Evolutionary conservation across 2,329 filamentous ascomycete species (phyloP), one percentile per base, ranked within the genome.

Genomic region (Ophiostoma piceae): DNA sequence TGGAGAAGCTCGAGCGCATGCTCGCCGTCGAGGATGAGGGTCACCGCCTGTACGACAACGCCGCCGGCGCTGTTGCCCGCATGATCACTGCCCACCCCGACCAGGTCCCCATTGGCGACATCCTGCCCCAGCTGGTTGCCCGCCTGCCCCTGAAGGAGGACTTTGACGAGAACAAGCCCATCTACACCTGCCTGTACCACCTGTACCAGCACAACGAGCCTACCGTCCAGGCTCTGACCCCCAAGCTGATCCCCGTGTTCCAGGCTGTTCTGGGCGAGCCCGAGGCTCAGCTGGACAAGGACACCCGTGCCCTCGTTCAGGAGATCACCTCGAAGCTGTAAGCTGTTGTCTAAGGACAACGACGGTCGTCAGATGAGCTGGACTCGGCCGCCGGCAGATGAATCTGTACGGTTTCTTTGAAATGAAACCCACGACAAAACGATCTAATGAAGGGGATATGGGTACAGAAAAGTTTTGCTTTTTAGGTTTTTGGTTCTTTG

Each of bases 81-180:
- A 94, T 99, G 90, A 96, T 98, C 79, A 87, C 92, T 78, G 91
- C 91, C 76, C 90, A 96, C 80, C 90, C 91, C n/a, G 88, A 94
- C 74, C 87, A 87, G 74, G 89, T 96, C 11, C 93, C 94, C 22
- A 85, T 96, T 68, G 81, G 85, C 54, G 89, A 97, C 71, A 92
- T 96, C 26, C 86, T 99, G 1, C 94, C 94, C 35, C 88, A 88
- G 0, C 82, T 98, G 37, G 86, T 96, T 70, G 86, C 87, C 72
- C 85, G 94, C 37, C 86, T 98, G 51, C 95, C 95, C 11, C 84
- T 98, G 73, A 92, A 91, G 79, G 94, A 97, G 78, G 95, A 98
- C 79, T 98, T 87, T 76, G 93, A 97, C 80, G 95, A 98, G 86
- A 98, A 99, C 81, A 92, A 92, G 76, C 93, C 95, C 9, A 89